A percentile compares a stretch with the other conserved stretches of the same genome.
These are phyloP conservation scores for Polygonum aviculare DNA, from an alignment of 148 eudicot species.

Conservation along the genomic window DNA sequence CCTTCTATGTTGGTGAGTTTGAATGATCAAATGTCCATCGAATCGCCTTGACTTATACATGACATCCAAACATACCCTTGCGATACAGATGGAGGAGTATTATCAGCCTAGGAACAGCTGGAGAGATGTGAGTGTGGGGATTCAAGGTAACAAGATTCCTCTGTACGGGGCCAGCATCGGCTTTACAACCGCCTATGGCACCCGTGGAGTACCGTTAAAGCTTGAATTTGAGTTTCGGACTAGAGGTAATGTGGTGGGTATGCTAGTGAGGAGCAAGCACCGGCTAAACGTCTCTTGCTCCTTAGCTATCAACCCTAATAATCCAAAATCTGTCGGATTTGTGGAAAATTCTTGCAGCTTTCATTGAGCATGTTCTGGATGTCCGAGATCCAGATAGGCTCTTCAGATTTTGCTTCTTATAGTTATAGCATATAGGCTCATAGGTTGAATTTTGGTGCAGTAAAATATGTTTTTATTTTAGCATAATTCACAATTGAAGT, in stretches of 20 bases:
- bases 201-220: conserved; percentile 35
- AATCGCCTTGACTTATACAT: too few species aligned
- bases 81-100: conserved; percentile 36
- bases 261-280: conserved; percentile 45
- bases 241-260: conserved; percentile 43
- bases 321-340: conserved; percentile 25
- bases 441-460: neutral
- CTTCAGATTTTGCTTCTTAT: neutral
- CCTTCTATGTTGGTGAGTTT: too few species aligned
- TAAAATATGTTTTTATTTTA: neutral
- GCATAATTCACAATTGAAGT: neutral
- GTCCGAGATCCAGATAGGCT: neutral
- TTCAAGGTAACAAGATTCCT: conserved; percentile 45
- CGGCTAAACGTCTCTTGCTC: conserved; percentile 33
- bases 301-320: conserved; percentile 20
- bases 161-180: conserved; percentile 63
- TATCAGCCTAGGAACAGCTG: conserved; percentile 60
- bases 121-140: conserved; percentile 18
- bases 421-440: neutral
- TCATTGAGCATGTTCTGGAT: neutral
- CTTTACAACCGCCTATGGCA: conserved; percentile 19
- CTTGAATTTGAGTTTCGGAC: conserved; percentile 39
- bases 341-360: conserved; percentile 28
- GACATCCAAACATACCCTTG: too few species aligned
- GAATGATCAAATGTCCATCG: neutral